These are phyloP conservation scores for Colletotrichum neosansevieriae DNA, from an alignment of 2,329 filamentous ascomycete species.

Conservation along the genomic window DNA sequence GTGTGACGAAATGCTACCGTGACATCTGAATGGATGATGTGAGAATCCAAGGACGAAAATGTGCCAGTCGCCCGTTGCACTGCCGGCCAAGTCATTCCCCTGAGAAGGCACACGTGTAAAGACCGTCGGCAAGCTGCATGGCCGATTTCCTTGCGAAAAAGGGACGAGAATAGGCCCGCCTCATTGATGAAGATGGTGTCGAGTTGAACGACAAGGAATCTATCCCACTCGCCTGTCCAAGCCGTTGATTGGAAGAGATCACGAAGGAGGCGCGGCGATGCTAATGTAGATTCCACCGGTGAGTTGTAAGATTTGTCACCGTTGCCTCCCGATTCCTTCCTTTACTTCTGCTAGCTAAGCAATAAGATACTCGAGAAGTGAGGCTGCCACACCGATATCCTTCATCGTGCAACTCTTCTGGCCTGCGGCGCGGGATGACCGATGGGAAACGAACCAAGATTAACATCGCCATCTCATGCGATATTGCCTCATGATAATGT, in stretches of 20 bases:
- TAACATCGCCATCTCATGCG: constrained; percentile 23
- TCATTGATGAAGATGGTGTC: background rate
- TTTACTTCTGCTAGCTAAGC: background rate
- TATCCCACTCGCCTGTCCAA: background rate
- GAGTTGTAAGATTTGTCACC: background rate
- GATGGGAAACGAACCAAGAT: background rate
- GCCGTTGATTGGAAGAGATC: background rate
- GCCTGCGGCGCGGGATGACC: background rate
- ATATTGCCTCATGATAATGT: constrained; percentile 22
- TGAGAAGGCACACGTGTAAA: background rate
- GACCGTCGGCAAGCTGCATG: constrained; percentile 8
- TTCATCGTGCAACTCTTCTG: background rate
- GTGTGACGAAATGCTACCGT: background rate
- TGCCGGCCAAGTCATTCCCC: background rate
- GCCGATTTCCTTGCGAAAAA: background rate
- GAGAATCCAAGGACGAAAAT: constrained; percentile 6
- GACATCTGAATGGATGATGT: constrained; percentile 10
- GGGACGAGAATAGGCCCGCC: constrained; percentile 3
- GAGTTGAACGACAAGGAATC: background rate
- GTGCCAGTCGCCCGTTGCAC: background rate
- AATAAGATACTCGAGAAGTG: background rate
- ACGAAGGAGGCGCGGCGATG: background rate
- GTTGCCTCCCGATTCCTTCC: background rate
- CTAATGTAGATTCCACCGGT: background rate
- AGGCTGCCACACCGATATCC: background rate